Conservation (phyloP, 2,329 filamentous ascomycete genomes). For the Pseudocercospora ulei region DNA sequence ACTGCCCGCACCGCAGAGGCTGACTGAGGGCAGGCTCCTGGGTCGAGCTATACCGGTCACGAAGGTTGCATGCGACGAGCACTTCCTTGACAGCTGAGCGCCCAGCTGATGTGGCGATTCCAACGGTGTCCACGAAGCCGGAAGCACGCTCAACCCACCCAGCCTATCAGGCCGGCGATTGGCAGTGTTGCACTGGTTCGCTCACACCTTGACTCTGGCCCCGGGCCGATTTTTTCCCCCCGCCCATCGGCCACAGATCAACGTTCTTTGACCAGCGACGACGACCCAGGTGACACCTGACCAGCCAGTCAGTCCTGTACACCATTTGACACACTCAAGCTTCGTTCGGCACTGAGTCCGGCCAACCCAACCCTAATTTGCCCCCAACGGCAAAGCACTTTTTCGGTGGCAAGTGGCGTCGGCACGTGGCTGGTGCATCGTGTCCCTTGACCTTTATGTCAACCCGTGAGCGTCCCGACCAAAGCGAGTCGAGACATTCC, state of each 20-base stretch:
- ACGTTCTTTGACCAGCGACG: too few relatives aligned
- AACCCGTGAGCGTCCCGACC: conserved; percentile 13
- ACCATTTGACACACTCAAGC: too few relatives aligned
- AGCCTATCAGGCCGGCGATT: conserved; percentile 9
- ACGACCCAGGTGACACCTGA: too few relatives aligned
- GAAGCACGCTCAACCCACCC: conserved; percentile 1
- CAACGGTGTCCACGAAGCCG: conserved; percentile 3
- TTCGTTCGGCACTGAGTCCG: neutral
- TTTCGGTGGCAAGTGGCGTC: conserved; percentile 3
- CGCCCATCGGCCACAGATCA: too few relatives aligned
- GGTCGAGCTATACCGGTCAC: conserved; percentile 3
- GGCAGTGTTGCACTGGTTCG: conserved; percentile 1
- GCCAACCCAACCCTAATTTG: neutral
- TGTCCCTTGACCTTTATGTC: conserved; percentile 1
- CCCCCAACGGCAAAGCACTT: neutral
- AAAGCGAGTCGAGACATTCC: conserved; percentile 10
- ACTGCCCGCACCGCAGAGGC: too few relatives aligned
- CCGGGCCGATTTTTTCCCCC: neutral
- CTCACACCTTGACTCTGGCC: neutral
- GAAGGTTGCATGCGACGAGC: conserved; percentile 2
- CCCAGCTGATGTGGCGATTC: conserved; percentile 1
- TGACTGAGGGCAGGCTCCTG: too few relatives aligned
- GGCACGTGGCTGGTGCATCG: conserved; percentile 6
- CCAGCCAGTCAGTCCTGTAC: too few relatives aligned
- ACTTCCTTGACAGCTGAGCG: conserved; percentile 4